Percentiles rank a stretch among this genome's conserved stretches.
phyloP scores from a whole-genome alignment of 1,284 basidiomycete genomes.

The Peniophora sp. region DNA sequence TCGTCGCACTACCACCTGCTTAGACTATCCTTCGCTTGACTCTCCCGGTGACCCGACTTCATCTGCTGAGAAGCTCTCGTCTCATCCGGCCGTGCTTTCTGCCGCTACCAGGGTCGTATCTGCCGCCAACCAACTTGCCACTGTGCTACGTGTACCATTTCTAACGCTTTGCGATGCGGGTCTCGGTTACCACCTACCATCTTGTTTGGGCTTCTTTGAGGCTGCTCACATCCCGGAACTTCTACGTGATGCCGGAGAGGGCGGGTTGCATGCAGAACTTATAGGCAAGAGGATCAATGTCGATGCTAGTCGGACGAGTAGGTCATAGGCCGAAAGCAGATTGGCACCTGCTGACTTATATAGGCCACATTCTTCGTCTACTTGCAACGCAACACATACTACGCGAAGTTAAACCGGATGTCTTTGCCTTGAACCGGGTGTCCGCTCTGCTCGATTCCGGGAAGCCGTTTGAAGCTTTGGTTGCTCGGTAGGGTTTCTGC shows the following conservation, averaged over 20 bases:
- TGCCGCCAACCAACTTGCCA: constrained; percentile 56
- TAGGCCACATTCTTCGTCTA: constrained; percentile 59
- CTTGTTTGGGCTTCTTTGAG: constrained; percentile 61
- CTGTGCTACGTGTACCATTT: constrained; percentile 58
- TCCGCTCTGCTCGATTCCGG: constrained; percentile 61
- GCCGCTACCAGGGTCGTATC: constrained; percentile 59
- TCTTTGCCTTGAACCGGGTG: constrained; percentile 60
- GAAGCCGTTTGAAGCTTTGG: constrained; percentile 32
- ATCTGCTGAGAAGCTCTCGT: constrained; percentile 42
- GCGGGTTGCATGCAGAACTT: constrained; percentile 48
- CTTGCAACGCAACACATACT: constrained; percentile 67
- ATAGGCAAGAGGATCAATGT: constrained; percentile 40
- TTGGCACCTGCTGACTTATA: neutral
- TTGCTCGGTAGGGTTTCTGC: constrained; percentile 25
- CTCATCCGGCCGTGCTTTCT: constrained; percentile 47
- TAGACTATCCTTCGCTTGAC: constrained; percentile 59
- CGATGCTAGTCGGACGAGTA: constrained; percentile 42
- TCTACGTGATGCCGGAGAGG: constrained; percentile 47
- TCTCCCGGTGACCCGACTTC: constrained; percentile 36
- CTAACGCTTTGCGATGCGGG: constrained; percentile 57
- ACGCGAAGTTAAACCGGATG: constrained; percentile 53
- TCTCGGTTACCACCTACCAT: constrained; percentile 63
- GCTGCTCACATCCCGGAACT: constrained; percentile 61
- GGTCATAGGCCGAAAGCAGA: constrained; percentile 7
- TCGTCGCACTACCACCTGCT: constrained; percentile 3